Conservation (phyloP, 768 basidiomycete genomes). For the Podaxis sp. region DNA sequence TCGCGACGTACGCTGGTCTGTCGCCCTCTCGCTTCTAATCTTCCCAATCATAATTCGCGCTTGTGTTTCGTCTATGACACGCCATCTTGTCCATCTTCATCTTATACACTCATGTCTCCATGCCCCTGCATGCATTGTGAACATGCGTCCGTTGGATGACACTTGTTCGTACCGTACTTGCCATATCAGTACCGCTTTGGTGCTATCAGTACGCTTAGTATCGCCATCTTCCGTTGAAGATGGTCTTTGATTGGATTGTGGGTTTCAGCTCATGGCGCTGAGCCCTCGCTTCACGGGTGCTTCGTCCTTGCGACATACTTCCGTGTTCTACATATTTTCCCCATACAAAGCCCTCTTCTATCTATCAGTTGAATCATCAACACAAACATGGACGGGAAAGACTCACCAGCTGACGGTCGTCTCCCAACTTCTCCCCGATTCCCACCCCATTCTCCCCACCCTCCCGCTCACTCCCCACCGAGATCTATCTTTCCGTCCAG, state of each 20-base stretch:
- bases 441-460: slow-evolving; percentile 16
- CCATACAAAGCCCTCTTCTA: slow-evolving; percentile 10
- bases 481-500: slow-evolving; percentile 19
- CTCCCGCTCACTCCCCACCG: slow-evolving; percentile 16
- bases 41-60: slow-evolving; percentile 9
- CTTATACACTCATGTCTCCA: slow-evolving; percentile 4
- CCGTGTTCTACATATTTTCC: background rate
- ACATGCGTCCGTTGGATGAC: slow-evolving; percentile 3
- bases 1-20: slow-evolving; percentile 4
- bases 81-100: background rate
- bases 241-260: slow-evolving; percentile 6
- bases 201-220: slow-evolving; percentile 7
- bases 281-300: slow-evolving; percentile 18
- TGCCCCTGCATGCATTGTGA: slow-evolving; percentile 1
- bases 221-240: background rate
- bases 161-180: slow-evolving; percentile 1
- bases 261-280: background rate
- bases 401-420: slow-evolving; percentile 6
- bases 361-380: slow-evolving; percentile 5
- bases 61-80: slow-evolving; percentile 13
- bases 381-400: slow-evolving; percentile 12
- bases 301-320: slow-evolving; percentile 14
- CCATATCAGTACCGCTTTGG: slow-evolving; percentile 12
- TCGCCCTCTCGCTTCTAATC: slow-evolving; percentile 10
- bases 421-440: slow-evolving; percentile 14